A percentile compares a stretch with the other conserved stretches of the same genome.
These are phyloP conservation scores for Penicillium lagena DNA, from an alignment of 495 filamentous ascomycete genomes.

Conservation along the genomic window DNA sequence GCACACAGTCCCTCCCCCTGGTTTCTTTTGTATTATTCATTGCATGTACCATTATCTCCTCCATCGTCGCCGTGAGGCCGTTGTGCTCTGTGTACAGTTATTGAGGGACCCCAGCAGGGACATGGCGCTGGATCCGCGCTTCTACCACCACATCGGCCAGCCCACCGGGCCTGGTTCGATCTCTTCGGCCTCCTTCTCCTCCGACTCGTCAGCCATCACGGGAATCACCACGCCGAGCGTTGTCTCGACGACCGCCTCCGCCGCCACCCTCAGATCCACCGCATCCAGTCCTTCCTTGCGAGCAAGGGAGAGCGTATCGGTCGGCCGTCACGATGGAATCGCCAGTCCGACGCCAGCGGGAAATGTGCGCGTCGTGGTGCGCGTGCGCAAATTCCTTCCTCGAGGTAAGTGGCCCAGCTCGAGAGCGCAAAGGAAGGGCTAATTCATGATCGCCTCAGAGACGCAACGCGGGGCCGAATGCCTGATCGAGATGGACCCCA, in stretches of 20 bases:
- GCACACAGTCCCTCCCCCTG: slow-evolving; percentile 1
- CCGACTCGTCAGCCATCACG: slow-evolving; percentile 45
- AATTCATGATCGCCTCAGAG: slow-evolving; percentile 47
- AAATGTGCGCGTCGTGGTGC: slow-evolving; percentile 92
- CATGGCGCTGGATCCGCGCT: slow-evolving; percentile 53
- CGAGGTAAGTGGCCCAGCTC: slow-evolving; percentile 56
- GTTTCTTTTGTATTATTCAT: slow-evolving; percentile 13
- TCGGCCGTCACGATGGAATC: slow-evolving; percentile 25
- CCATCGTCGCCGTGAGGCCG: slow-evolving; percentile 38
- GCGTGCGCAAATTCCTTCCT: slow-evolving; percentile 81
- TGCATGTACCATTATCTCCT: slow-evolving; percentile 40
- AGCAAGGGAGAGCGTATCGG: slow-evolving; percentile 58
- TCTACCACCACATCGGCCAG: slow-evolving; percentile 43
- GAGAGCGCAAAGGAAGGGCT: background rate
- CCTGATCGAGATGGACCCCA: slow-evolving; percentile 84
- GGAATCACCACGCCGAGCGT: slow-evolving; percentile 42
- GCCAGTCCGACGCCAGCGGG: slow-evolving; percentile 50
- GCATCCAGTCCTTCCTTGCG: slow-evolving; percentile 61
- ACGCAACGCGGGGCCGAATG: slow-evolving; percentile 72
- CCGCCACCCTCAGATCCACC: slow-evolving; percentile 42
- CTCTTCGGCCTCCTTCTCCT: slow-evolving; percentile 54
- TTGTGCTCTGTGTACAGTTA: slow-evolving; percentile 39
- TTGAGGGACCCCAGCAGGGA: slow-evolving; percentile 41
- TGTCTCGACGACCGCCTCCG: slow-evolving; percentile 56
- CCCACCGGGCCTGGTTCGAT: slow-evolving; percentile 35